These are phyloP conservation scores for Lentinus tigrinus DNA, from an alignment of 768 basidiomycete genomes.

Conservation along the genomic window DNA sequence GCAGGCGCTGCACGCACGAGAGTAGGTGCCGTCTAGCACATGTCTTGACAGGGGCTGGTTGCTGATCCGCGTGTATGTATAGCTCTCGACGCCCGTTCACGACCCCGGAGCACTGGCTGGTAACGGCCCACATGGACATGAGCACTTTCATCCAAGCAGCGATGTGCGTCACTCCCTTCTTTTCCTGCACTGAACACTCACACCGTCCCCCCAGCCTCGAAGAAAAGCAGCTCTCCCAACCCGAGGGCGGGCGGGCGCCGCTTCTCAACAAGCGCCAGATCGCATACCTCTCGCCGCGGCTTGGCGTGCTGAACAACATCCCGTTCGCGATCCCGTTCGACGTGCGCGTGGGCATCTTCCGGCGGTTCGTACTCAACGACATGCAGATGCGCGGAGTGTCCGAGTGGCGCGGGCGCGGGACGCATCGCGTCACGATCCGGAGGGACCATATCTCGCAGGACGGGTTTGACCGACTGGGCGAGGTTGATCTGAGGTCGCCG, in stretches of 20 bases:
- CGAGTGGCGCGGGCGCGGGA: conserved; percentile 25
- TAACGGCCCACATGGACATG: conserved; percentile 58
- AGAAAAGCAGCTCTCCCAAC: conserved; percentile 51
- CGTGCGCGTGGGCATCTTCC: conserved; percentile 86
- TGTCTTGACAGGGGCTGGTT: neutral
- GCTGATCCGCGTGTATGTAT: conserved; percentile 7
- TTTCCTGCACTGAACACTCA: neutral
- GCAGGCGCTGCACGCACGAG: conserved; percentile 81
- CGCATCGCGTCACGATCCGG: conserved; percentile 58
- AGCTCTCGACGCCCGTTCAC: conserved; percentile 87
- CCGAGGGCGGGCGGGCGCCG: conserved; percentile 22
- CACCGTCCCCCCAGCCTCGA: conserved; percentile 48
- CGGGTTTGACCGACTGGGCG: conserved; percentile 81
- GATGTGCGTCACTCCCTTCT: conserved; percentile 46
- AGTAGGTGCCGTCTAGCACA: conserved; percentile 50
- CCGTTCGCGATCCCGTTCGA: conserved; percentile 95
- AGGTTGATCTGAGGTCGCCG: conserved; percentile 75
- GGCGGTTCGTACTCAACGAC: conserved; percentile 77
- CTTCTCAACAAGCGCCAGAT: conserved; percentile 64
- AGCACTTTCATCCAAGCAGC: conserved; percentile 83
- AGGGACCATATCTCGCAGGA: conserved; percentile 82
- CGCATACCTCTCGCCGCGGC: conserved; percentile 75
- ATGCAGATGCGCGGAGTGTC: conserved; percentile 25
- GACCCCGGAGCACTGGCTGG: conserved; percentile 82
- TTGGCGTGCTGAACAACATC: conserved; percentile 92